Percentiles rank a stretch among this genome's conserved stretches.
These are phyloP conservation scores for Coemansia sp. DNA, from an alignment of 192 early-diverging fungal species.

Conservation along the genomic window DNA sequence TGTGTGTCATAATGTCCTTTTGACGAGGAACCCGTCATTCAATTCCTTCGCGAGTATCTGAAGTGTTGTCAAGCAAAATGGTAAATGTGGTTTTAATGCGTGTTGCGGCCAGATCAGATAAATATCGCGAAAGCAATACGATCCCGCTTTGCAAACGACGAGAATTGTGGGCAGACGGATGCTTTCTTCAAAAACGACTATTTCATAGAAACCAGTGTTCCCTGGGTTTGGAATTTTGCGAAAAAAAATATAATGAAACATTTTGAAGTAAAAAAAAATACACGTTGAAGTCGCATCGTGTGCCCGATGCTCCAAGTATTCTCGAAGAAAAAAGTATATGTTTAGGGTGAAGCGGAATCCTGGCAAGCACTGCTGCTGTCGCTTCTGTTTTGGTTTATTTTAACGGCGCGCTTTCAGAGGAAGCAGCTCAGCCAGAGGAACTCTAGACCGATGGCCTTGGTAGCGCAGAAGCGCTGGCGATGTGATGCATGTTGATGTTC, in stretches of 20 bases:
- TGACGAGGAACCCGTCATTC: no score
- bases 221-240: neutral
- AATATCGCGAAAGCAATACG: neutral
- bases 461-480: conserved; percentile 37
- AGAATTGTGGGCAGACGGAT: neutral
- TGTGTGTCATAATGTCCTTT: neutral
- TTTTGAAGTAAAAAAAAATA: conserved; percentile 1
- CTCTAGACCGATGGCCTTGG: conserved; percentile 22
- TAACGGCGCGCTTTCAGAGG: neutral
- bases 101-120: neutral
- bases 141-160: neutral
- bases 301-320: conserved; percentile 1
- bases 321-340: neutral
- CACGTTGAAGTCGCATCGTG: neutral
- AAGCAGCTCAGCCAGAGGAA: no score
- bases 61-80: neutral
- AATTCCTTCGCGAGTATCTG: no score
- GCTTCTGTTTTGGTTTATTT: neutral
- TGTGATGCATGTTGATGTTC: conserved; percentile 8
- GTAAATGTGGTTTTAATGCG: neutral
- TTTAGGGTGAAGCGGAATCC: no score
- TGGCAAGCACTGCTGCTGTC: neutral
- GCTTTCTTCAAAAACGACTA: no score
- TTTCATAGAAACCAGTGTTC: neutral
- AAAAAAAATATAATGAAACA: neutral